Evolutionary conservation across 1,284 basidiomycete genomes (phyloP).

Genomic region (Leucoagaricus sp.): DNA sequence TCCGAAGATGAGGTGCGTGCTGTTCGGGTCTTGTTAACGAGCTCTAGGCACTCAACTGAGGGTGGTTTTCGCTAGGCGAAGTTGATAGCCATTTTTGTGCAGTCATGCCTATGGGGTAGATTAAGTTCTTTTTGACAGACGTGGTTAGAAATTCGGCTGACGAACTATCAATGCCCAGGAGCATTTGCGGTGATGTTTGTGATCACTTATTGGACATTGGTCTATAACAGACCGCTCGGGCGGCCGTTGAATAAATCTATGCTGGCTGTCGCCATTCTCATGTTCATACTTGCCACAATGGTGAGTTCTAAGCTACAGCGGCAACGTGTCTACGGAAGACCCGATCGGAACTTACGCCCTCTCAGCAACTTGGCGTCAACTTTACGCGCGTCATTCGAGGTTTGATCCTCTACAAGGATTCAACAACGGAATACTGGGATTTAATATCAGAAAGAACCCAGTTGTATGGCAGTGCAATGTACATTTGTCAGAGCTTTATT

Average conservation of each 20-base stretch:
- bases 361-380: constrained; percentile 26
- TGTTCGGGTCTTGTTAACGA: neutral
- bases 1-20: constrained; percentile 21
- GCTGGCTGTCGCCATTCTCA: constrained; percentile 21
- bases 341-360: neutral
- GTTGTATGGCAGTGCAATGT: constrained; percentile 28
- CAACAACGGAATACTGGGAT: constrained; percentile 21
- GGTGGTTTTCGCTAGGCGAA: constrained; percentile 17
- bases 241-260: constrained; percentile 21
- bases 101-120: constrained; percentile 23
- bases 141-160: too few species aligned
- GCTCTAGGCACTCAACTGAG: neutral
- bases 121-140: too few species aligned
- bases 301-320: constrained; percentile 15
- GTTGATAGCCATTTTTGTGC: constrained; percentile 23
- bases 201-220: constrained; percentile 24
- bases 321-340: neutral
- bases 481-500: constrained; percentile 30
- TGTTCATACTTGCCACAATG: constrained; percentile 28
- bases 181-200: constrained; percentile 24
- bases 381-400: constrained; percentile 24
- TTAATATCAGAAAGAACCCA: constrained; percentile 27
- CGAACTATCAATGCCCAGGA: too few species aligned
- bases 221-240: constrained; percentile 17
- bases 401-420: constrained; percentile 20